These are phyloP conservation scores for Sutorius eximius DNA, from an alignment of 1,284 basidiomycete genomes.

Conservation along the genomic window DNA sequence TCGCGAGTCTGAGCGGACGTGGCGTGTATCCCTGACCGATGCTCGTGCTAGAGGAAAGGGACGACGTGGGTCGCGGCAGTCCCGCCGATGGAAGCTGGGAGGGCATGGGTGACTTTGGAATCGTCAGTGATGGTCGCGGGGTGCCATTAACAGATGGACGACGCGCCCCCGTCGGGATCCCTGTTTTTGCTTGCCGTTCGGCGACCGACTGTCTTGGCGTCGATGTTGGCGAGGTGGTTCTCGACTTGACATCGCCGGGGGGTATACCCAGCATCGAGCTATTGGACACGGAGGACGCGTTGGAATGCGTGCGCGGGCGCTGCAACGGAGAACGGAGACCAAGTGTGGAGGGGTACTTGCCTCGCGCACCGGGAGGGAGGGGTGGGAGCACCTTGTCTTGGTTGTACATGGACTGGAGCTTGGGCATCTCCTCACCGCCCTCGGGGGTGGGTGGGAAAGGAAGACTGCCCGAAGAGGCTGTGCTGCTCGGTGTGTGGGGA, in stretches of 20 bases:
- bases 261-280: conserved; percentile 13
- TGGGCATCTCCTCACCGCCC: conserved; percentile 24
- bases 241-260: conserved; percentile 4
- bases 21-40: conserved; percentile 17
- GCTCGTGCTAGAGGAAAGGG: conserved; percentile 4
- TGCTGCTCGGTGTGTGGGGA: conserved; percentile 37
- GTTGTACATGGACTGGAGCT: conserved; percentile 8
- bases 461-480: conserved; percentile 44
- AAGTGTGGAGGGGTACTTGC: conserved; percentile 22
- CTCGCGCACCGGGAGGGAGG: conserved; percentile 18
- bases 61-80: conserved; percentile 23
- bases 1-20: conserved; percentile 27
- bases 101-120: conserved; percentile 25
- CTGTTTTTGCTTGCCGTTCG: conserved; percentile 11
- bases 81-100: conserved; percentile 17
- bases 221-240: conserved; percentile 7
- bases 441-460: conserved; percentile 47
- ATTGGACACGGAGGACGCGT: conserved; percentile 31
- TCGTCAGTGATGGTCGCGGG: conserved; percentile 29
- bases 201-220: conserved; percentile 17
- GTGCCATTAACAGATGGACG: conserved; percentile 20
- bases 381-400: conserved; percentile 32
- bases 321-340: conserved; percentile 17
- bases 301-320: conserved; percentile 31
- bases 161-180: conserved; percentile 11